phyloP scores from a whole-genome alignment of 192 early-diverging fungal genomes.

The Chytriomyces sp. region DNA sequence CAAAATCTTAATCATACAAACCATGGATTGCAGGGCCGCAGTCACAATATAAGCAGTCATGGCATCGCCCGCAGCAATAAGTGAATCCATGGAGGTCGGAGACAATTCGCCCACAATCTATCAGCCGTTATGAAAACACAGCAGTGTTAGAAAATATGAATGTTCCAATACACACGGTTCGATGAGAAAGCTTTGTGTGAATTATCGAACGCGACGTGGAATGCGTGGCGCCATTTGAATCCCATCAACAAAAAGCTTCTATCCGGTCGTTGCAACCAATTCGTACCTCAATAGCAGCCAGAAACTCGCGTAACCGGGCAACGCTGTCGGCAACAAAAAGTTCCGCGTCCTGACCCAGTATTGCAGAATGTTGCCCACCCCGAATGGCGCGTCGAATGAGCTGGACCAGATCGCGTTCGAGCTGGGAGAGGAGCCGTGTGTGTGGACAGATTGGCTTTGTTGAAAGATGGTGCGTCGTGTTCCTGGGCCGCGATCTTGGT shows the following conservation, averaged over 20 bases:
- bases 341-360: slow-evolving; percentile 17
- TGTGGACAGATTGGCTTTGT: neutral
- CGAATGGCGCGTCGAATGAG: slow-evolving; percentile 5
- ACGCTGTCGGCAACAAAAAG: neutral
- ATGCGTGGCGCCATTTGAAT: too few relatives aligned
- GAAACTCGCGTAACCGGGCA: slow-evolving; percentile 1
- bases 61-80: slow-evolving; percentile 1
- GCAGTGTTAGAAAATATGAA: neutral
- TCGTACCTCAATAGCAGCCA: slow-evolving; percentile 15
- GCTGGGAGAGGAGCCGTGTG: neutral
- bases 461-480: neutral
- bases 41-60: slow-evolving; percentile 14
- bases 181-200: too few relatives aligned
- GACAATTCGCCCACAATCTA: slow-evolving; percentile 26
- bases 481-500: neutral
- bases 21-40: slow-evolving; percentile 5
- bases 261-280: neutral
- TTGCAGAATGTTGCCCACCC: too few relatives aligned
- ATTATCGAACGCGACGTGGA: too few relatives aligned
- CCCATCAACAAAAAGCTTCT: too few relatives aligned
- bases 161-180: neutral
- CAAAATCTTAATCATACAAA: neutral
- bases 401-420: slow-evolving; percentile 16
- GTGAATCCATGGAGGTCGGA: neutral
- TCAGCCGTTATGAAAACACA: too few relatives aligned